Percentiles rank a stretch among this genome's conserved stretches.
These are phyloP conservation scores for Zygotorulaspora chibaensis DNA, from an alignment of 805 yeast genomes.

Conservation along the genomic window DNA sequence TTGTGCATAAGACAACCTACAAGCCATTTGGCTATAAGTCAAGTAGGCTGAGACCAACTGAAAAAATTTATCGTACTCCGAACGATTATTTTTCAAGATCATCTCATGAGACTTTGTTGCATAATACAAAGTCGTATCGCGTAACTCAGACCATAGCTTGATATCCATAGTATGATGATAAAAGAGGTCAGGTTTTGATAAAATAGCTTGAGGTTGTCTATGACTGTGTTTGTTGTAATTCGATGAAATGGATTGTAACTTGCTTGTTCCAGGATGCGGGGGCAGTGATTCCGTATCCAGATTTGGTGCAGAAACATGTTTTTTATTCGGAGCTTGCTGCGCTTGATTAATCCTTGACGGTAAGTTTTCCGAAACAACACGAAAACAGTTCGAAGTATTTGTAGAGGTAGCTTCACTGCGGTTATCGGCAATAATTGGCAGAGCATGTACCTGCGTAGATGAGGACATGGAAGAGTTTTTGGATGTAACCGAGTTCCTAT, in stretches of 20 bases:
- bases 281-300: neutral
- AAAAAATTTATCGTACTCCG: slow-evolving; percentile 50
- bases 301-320: slow-evolving; percentile 7
- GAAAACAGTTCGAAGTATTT: slow-evolving; percentile 6
- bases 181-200: slow-evolving; percentile 42
- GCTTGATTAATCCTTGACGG: neutral
- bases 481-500: slow-evolving; percentile 5
- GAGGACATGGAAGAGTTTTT: slow-evolving; percentile 13
- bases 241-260: slow-evolving; percentile 2
- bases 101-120: slow-evolving; percentile 49
- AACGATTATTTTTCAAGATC: slow-evolving; percentile 46
- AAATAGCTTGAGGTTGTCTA: slow-evolving; percentile 25
- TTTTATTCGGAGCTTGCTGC: neutral
- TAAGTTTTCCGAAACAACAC: slow-evolving; percentile 10
- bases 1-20: slow-evolving; percentile 52
- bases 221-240: slow-evolving; percentile 4
- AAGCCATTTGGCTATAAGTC: slow-evolving; percentile 49
- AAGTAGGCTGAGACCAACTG: slow-evolving; percentile 51
- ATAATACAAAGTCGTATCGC: slow-evolving; percentile 44
- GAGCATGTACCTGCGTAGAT: slow-evolving; percentile 9
- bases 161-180: slow-evolving; percentile 59
- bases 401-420: slow-evolving; percentile 11
- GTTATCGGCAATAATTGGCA: slow-evolving; percentile 3
- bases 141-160: slow-evolving; percentile 54
- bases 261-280: neutral